Base-by-base conservation (phyloP, 2,329 filamentous ascomycete species). In the Colletotrichum spinosum region DNA sequence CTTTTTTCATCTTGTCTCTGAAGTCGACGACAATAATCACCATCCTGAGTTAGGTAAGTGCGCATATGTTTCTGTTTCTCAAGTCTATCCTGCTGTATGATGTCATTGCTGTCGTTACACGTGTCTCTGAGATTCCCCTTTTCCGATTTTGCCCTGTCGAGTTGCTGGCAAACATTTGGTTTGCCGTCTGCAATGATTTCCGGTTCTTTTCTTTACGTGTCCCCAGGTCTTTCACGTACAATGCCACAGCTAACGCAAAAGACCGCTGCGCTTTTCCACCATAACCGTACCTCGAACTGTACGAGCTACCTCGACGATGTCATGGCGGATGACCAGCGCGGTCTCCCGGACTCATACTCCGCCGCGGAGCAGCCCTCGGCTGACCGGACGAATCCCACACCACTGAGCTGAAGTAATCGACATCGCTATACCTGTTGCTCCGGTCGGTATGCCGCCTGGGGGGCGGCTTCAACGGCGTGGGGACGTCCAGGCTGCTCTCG, bases 381-480 rank as follows among this genome's bases (percentile, higher is more conserved):
- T 53, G 17, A 3, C 46, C 51, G 2, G 33, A 51, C 2, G 17
- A 5, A 7, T 65, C 52, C 57, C 62, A 62, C 2, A 45, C 41
- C 4, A 56, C 35, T 6, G 41, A 10, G 2, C 52, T 13, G 11
- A 65, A 65, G 2, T 56, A 65, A 2, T 49, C 62, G 2, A 39
- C 51, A 1, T 48, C 46, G 2, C 46, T 59, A 33, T 46, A 44
- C 8, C 44, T 33, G 6, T 25, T 37, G 1, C 38, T n/a, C 2
- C 39, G 50, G 6, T 55, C 45, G 6, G 37, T 56, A 33, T 62
- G 62, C 8, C 58, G 34, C 5, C 52, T 50, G 2, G 58, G 62
- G 11, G 62, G 62, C 8, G 62, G 62, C 13, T 55, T 15, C n/a
- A 65, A 15, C 3, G 58, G 58, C 9, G 62, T 62, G 7, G 57